Evolutionary conservation across 257 asterid species (phyloP), one percentile per base, ranked within the genome.

Genomic region (Linaria vulgaris): DNA sequence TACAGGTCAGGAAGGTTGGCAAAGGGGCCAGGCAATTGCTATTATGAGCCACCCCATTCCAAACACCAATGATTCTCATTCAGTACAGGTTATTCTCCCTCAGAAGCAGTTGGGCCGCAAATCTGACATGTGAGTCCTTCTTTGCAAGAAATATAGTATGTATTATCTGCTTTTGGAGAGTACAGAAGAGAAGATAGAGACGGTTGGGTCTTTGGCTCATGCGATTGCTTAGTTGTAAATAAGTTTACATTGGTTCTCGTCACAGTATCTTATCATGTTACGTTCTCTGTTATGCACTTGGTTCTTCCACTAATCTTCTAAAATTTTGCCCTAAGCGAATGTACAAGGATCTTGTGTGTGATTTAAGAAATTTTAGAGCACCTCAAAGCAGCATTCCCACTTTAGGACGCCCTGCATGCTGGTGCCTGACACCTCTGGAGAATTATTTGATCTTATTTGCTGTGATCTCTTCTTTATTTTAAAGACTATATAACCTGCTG

Each of bases 11-110:
- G 78, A 90, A 83, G 81, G 92, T 90, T 45, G 94, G 97, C 64
- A 90, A 84, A 75, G 97, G 87, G 43, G 87, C 96, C 48, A 83
- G 96, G 96, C 96, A 53, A 87, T 90, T 47, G 96, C 83, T 71
- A 90, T 90, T 65, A 88, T 90, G 97, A 90, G 97, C 84, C 96
- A 90, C 71, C 95, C 97, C 13, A 88, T 90, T 61, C 97, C 97
- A 55, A 90, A 73, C 63, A 90, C 97, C 73, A 85, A 75, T 22
- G 95, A 90, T 59, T 90, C 95, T 59, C 85, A 83, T 67, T 90
- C 97, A 64, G 92, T 81, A 38, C 97, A 90, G 78, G 84, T 90
- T 78, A 90, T 90, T 80, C 81, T 90, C 61, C 97, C 97, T 66
- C 97, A 90, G 84, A 88, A 88, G 79, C 97, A 90, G 84, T 71